Evolutionary conservation across 176 grass and related monocot genomes (phyloP), one percentile per base, ranked within the genome.

Genomic region (Oryza meridionalis): DNA sequence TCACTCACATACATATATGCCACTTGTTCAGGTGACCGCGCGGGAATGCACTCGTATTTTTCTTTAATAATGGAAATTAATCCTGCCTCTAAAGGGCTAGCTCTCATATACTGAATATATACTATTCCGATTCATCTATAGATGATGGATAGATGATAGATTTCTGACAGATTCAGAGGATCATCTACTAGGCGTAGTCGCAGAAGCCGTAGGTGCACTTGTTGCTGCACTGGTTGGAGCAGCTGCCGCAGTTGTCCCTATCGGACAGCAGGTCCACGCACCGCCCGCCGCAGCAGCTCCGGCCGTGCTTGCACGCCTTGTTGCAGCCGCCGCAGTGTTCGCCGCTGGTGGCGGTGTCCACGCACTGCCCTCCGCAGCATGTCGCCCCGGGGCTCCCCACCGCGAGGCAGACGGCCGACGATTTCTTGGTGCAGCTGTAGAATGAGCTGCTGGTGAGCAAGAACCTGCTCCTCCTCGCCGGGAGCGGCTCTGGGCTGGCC

Each of bases 321-420:
- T 80, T 53, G 67, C 90, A 91, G 45, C 61, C 29, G 26, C 85
- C 77, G 77, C 90, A 85, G 71, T 91, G 86, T 3, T 35, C 72
- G 21, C 17, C 31, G 82, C 86, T 87, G 32, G 25, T 26, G 1
- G 2, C 33, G 70, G 74, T 63, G 72, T 91, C 49, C 43, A 88
- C 89, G 70, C 89, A 91, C 42, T 7, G 58, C 29, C 76, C 85
- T 17, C 33, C 42, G 65, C 89, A 91, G 89, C 89, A 91, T 7
- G 67, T 19, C 55, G 51, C 9, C 0, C 76, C 76, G 0, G 81
- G 76, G 76, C 84, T 87, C 17, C 76, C 84, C 16, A 53, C 27
- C 3, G 76, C 85, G 1, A 71, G 81, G 78, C 89, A 91, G 2
- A 77, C n/a, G 65, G 69, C 49, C 15, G 35, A 24, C 1, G 65